These are phyloP conservation scores for Scolecobasidium constrictum DNA, from an alignment of 2,329 filamentous ascomycete genomes.

Conservation along the genomic window DNA sequence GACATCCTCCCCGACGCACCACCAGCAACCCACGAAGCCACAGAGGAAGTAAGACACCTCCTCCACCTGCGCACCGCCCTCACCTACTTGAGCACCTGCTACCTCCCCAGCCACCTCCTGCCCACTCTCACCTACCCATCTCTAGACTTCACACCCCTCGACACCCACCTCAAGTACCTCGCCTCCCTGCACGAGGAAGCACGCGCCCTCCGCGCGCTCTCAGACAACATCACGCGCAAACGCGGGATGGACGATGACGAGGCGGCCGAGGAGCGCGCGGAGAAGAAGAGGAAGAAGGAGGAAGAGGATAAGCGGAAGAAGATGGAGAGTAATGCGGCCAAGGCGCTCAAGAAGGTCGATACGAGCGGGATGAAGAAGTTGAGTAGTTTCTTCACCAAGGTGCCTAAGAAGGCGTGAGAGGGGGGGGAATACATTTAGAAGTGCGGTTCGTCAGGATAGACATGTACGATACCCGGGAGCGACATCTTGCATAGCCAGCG, in stretches of 20 bases:
- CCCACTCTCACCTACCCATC: not conserved
- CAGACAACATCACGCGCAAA: constrained; percentile 59
- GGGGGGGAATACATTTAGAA: too few relatives aligned
- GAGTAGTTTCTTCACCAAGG: constrained; percentile 71
- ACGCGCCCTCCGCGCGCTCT: constrained; percentile 53
- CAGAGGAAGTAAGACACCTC: constrained; percentile 40
- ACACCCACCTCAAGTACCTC: constrained; percentile 57
- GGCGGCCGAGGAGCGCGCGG: constrained; percentile 46
- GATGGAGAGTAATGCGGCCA: constrained; percentile 64
- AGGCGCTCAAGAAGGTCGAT: constrained; percentile 80
- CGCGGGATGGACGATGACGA: constrained; percentile 50
- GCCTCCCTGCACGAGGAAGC: constrained; percentile 61
- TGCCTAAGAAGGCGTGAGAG: constrained; percentile 5
- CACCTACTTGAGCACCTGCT: constrained; percentile 52
- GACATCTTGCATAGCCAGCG: too few relatives aligned
- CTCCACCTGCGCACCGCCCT: constrained; percentile 56
- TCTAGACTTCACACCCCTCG: constrained; percentile 59
- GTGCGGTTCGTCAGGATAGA: not conserved
- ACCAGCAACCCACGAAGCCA: constrained; percentile 13
- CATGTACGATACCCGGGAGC: too few relatives aligned
- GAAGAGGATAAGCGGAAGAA: constrained; percentile 85
- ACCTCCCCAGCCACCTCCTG: constrained; percentile 35
- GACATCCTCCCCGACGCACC: constrained; percentile 4
- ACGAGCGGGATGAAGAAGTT: constrained; percentile 93
- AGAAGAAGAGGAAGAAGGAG: constrained; percentile 77